These are phyloP conservation scores for Collybiopsis luxurians DNA, from an alignment of 768 basidiomycete species.

Conservation along the genomic window DNA sequence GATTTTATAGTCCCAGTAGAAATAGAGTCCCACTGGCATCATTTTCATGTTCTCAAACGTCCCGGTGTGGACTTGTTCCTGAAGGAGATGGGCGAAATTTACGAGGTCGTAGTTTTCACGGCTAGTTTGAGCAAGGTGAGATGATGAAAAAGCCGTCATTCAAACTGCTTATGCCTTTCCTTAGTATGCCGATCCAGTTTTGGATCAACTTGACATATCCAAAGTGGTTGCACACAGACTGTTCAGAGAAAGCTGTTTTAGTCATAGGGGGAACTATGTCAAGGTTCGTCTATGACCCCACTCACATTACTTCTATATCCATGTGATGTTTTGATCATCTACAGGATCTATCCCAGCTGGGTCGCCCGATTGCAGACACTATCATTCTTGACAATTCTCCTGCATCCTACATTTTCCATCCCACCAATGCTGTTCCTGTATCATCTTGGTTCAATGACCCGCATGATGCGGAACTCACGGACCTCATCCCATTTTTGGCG, in stretches of 20 bases:
- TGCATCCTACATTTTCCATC: conserved; percentile 77
- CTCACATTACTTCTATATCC: neutral
- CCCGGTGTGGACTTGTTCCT: conserved; percentile 97
- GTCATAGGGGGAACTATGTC: conserved; percentile 98
- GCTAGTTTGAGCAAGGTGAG: conserved; percentile 94
- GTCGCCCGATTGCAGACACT: conserved; percentile 61
- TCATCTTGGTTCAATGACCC: conserved; percentile 80
- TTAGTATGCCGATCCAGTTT: conserved; percentile 97
- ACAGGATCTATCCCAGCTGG: conserved; percentile 74
- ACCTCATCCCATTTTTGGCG: conserved; percentile 64
- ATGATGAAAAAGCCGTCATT: neutral
- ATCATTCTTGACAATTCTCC: conserved; percentile 82
- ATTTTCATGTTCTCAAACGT: conserved; percentile 98
- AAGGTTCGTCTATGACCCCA: conserved; percentile 58
- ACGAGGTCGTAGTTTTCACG: conserved; percentile 97
- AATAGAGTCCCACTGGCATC: conserved; percentile 97
- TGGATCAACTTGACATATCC: conserved; percentile 91
- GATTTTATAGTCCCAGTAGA: conserved; percentile 99
- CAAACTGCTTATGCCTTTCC: neutral
- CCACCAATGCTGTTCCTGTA: conserved; percentile 77
- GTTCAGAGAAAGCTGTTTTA: conserved; percentile 98
- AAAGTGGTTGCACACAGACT: conserved; percentile 91
- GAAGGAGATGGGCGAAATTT: conserved; percentile 97
- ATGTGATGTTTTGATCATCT: neutral
- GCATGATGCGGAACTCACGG: conserved; percentile 71